A percentile compares a stretch with the other conserved stretches of the same genome.
These are phyloP conservation scores for Phytophthora multivora DNA, from an alignment of 352 stramenopile species.

Conservation along the genomic window DNA sequence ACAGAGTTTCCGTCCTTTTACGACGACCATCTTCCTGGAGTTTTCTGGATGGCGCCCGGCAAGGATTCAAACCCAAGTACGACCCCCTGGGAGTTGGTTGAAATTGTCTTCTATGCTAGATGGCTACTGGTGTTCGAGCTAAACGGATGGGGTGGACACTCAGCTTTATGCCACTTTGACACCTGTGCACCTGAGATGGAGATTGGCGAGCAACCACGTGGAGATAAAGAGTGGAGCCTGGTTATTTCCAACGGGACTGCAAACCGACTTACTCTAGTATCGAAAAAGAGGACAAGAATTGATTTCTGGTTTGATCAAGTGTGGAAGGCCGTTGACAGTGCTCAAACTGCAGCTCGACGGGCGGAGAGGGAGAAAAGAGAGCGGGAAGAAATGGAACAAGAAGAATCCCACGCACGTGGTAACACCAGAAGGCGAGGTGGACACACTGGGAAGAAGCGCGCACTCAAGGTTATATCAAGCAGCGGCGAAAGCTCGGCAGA, in stretches of 20 bases:
- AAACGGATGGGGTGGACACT: slow-evolving; percentile 43
- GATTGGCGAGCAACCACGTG: slow-evolving; percentile 33
- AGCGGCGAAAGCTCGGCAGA: slow-evolving; percentile 3
- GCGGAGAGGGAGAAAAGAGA: slow-evolving; percentile 26
- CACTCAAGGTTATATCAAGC: neutral
- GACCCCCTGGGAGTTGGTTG: slow-evolving; percentile 42
- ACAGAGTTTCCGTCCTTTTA: slow-evolving; percentile 49
- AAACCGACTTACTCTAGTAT: slow-evolving; percentile 30
- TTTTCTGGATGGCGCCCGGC: slow-evolving; percentile 45
- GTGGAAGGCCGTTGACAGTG: slow-evolving; percentile 40
- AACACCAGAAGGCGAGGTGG: slow-evolving; percentile 4
- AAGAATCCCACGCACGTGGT: slow-evolving; percentile 11
- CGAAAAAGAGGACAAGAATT: slow-evolving; percentile 51
- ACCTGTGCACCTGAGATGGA: slow-evolving; percentile 22
- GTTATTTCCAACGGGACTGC: slow-evolving; percentile 22
- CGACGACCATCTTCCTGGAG: slow-evolving; percentile 48
- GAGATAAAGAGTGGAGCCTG: slow-evolving; percentile 50
- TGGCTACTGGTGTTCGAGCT: slow-evolving; percentile 50
- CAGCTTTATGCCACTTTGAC: slow-evolving; percentile 31
- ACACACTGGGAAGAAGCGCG: slow-evolving; percentile 25
- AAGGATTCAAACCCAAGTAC: slow-evolving; percentile 5
- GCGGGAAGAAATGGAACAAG: slow-evolving; percentile 21
- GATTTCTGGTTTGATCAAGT: slow-evolving; percentile 71
- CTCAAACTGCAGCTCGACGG: slow-evolving; percentile 13
- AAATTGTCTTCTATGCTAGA: slow-evolving; percentile 41